These are phyloP conservation scores for Podospora appendiculata DNA, from an alignment of 495 filamentous ascomycete species.

Conservation along the genomic window DNA sequence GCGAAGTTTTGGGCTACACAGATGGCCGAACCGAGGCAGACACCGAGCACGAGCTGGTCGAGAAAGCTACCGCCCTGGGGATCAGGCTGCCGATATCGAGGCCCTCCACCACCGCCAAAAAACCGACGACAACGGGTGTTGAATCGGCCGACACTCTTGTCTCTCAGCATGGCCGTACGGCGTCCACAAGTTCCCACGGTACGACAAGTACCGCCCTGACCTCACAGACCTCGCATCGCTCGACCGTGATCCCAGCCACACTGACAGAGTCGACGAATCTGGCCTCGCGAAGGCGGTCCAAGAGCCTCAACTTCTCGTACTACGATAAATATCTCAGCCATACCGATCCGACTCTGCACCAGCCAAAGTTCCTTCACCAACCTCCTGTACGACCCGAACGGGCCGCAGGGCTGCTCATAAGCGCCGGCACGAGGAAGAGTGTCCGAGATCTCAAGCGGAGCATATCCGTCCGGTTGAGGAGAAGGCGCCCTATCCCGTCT, in stretches of 20 bases:
- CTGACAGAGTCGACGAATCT: conserved; percentile 10
- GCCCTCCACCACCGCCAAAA: conserved; percentile 2
- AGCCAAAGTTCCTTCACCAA: conserved; percentile 22
- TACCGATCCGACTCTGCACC: conserved; percentile 29
- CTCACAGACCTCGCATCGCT: conserved; percentile 10
- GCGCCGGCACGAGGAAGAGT: conserved; percentile 30
- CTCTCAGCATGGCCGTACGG: conserved; percentile 11
- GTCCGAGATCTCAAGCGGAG: conserved; percentile 32
- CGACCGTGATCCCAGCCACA: conserved; percentile 14
- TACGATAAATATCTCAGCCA: conserved; percentile 45
- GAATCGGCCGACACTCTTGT: conserved; percentile 28
- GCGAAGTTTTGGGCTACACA: conserved; percentile 35
- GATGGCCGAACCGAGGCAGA: conserved; percentile 29
- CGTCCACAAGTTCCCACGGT: conserved; percentile 13
- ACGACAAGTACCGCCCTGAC: conserved; percentile 4
- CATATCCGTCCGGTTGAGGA: conserved; percentile 30
- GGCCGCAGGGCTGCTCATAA: conserved; percentile 21
- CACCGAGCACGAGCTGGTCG: conserved; percentile 26
- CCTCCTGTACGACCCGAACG: conserved; percentile 12
- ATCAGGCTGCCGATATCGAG: conserved; percentile 25
- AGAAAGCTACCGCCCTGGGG: conserved; percentile 32
- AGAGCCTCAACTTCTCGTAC: conserved; percentile 39
- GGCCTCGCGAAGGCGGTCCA: conserved; percentile 25
- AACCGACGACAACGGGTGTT: conserved; percentile 13
- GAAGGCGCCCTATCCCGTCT: conserved; percentile 18